These are phyloP conservation scores for Prunus dulcis DNA, from an alignment of 306 rosid species.

Conservation along the genomic window DNA sequence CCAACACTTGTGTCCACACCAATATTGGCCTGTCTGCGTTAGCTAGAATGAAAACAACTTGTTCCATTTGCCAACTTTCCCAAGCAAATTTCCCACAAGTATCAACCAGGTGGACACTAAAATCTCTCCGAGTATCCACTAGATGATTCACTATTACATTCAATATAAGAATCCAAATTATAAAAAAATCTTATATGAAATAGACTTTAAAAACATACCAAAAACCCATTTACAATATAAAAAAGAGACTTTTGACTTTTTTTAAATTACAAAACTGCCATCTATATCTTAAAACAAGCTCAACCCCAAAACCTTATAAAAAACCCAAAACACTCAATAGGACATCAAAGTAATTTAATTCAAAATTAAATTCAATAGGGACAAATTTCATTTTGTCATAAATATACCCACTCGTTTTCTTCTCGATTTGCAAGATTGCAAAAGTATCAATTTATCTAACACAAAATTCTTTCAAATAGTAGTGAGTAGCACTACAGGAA, in stretches of 20 bases:
- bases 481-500: not conserved
- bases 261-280: too few relatives aligned
- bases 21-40: not conserved
- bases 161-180: rapidly evolving
- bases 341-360: too few relatives aligned
- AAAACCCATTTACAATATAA: too few relatives aligned
- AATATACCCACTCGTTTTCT: not conserved
- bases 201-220: too few relatives aligned
- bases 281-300: too few relatives aligned
- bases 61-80: conserved; percentile 12
- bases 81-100: not conserved
- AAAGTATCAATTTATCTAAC: not conserved
- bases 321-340: too few relatives aligned
- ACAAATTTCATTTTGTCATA: not conserved
- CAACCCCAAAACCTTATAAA: too few relatives aligned
- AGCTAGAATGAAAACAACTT: conserved; percentile 1
- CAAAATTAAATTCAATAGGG: too few relatives aligned
- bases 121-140: not conserved
- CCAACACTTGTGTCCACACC: not conserved
- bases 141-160: not conserved
- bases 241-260: too few relatives aligned
- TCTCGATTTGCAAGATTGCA: not conserved
- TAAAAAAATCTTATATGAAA: too few relatives aligned
- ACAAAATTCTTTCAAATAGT: not conserved
- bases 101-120: not conserved